These are phyloP conservation scores for Fusarium secorum DNA, from an alignment of 2,329 filamentous ascomycete species.

Conservation along the genomic window DNA sequence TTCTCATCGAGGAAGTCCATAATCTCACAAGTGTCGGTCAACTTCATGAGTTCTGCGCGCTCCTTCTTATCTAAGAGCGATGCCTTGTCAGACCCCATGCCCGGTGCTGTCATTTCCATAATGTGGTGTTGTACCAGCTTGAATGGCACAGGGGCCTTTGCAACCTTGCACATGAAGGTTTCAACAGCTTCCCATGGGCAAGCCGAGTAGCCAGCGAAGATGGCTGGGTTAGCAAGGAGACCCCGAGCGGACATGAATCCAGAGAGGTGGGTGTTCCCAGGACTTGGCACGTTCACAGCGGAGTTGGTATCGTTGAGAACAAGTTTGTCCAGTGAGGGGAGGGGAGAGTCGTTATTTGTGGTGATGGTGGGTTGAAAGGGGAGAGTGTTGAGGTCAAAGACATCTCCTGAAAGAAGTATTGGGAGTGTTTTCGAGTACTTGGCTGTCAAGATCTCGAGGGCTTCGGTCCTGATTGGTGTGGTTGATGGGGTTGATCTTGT, in stretches of 20 bases:
- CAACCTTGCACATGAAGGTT: conserved; percentile 66
- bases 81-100: conserved; percentile 61
- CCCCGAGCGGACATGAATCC: conserved; percentile 77
- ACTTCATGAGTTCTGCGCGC: conserved; percentile 57
- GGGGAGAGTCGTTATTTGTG: conserved; percentile 35
- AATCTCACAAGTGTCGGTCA: conserved; percentile 63
- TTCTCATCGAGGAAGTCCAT: conserved; percentile 67
- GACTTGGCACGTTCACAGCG: conserved; percentile 33
- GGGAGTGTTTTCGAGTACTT: conserved; percentile 64
- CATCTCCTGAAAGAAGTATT: conserved; percentile 73
- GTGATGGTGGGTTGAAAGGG: conserved; percentile 51
- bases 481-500: conserved; percentile 67
- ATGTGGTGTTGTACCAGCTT: conserved; percentile 72
- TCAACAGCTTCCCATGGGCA: conserved; percentile 71
- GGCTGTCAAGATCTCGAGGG: conserved; percentile 63
- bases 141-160: conserved; percentile 66
- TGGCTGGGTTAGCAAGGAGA: conserved; percentile 70
- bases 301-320: conserved; percentile 36
- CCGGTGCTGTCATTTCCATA: conserved; percentile 70
- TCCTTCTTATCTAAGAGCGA: conserved; percentile 65
- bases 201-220: conserved; percentile 65
- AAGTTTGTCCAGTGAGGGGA: conserved; percentile 42
- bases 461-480: conserved; percentile 67
- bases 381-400: conserved; percentile 64
- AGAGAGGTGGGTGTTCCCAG: conserved; percentile 58